phyloP scores from a whole-genome alignment of 306 rosid species.

The Urtica urens region DNA sequence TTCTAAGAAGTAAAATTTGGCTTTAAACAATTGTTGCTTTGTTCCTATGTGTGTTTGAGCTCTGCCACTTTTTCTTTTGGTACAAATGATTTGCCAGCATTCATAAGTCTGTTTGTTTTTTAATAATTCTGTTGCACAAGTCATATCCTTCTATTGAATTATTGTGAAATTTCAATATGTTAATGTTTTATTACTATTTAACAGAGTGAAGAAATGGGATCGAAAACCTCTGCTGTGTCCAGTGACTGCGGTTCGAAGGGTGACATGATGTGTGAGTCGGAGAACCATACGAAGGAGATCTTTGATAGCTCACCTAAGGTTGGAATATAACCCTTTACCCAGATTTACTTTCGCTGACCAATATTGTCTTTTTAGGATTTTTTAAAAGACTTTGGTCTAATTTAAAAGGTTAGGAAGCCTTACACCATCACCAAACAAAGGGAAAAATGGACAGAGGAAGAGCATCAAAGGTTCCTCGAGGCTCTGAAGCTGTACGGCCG shows the following conservation, averaged over 20 bases:
- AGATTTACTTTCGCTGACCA: not conserved
- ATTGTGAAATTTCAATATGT: no score
- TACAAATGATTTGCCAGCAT: no score
- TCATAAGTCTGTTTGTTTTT: no score
- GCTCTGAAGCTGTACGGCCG: constrained; percentile 94
- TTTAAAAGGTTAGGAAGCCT: constrained; percentile 68
- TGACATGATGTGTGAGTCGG: constrained; percentile 28
- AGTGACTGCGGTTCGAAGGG: constrained; percentile 24
- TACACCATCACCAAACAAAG: constrained; percentile 87
- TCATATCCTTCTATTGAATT: no score
- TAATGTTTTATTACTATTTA: no score
- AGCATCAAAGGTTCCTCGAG: constrained; percentile 85
- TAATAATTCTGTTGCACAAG: no score
- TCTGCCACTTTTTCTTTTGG: no score
- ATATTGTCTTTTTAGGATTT: not conserved
- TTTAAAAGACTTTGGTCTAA: constrained; percentile 5
- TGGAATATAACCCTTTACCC: constrained; percentile 3
- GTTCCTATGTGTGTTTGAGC: no score
- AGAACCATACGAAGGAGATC: constrained; percentile 17
- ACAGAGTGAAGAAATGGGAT: constrained; percentile 32
- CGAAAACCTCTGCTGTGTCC: constrained; percentile 19
- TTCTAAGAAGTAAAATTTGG: no score
- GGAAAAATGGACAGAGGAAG: constrained; percentile 94
- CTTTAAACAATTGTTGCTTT: no score
- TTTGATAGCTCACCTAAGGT: constrained; percentile 56